Evolutionary conservation across 768 basidiomycete species (phyloP).

Genomic region (Pleurotus pulmonarius): DNA sequence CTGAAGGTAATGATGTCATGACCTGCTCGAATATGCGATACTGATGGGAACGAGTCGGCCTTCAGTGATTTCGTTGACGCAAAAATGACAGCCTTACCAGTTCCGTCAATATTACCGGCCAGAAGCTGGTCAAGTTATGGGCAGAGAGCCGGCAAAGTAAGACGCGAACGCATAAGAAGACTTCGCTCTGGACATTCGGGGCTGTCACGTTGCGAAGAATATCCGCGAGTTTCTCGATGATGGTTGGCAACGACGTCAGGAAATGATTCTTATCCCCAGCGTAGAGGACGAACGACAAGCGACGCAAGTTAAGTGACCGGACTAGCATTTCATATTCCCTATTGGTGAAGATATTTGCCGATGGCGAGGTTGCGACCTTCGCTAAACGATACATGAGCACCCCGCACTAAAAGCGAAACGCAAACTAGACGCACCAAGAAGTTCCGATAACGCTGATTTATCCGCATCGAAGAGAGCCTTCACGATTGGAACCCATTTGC

Average conservation of each 20-base stretch:
- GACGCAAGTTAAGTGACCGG: conserved; percentile 80
- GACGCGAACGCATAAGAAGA: conserved; percentile 90
- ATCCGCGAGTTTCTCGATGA: conserved; percentile 98
- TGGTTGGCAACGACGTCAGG: conserved; percentile 81
- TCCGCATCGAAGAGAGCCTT: conserved; percentile 82
- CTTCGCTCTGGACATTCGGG: conserved; percentile 88
- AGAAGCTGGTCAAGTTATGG: conserved; percentile 91
- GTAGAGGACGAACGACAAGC: conserved; percentile 84
- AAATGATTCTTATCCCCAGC: conserved; percentile 90
- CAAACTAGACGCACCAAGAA: conserved; percentile 57
- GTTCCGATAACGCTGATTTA: conserved; percentile 79
- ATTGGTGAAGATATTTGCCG: conserved; percentile 95
- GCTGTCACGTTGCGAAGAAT: conserved; percentile 76
- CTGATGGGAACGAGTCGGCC: conserved; percentile 33
- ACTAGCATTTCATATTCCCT: conserved; percentile 90
- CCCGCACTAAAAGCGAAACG: conserved; percentile 26
- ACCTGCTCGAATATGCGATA: conserved; percentile 87
- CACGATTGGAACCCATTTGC: conserved; percentile 74
- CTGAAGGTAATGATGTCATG: conserved; percentile 64
- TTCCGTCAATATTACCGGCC: conserved; percentile 94
- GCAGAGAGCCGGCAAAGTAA: conserved; percentile 86
- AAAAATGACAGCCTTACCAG: conserved; percentile 45
- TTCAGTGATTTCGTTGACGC: conserved; percentile 1
- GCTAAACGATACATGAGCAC: conserved; percentile 34
- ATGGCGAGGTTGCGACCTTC: conserved; percentile 79